Evolutionary conservation across 768 basidiomycete species (phyloP), one percentile per base, ranked within the genome.

Genomic region (Termitomyces titanicus): DNA sequence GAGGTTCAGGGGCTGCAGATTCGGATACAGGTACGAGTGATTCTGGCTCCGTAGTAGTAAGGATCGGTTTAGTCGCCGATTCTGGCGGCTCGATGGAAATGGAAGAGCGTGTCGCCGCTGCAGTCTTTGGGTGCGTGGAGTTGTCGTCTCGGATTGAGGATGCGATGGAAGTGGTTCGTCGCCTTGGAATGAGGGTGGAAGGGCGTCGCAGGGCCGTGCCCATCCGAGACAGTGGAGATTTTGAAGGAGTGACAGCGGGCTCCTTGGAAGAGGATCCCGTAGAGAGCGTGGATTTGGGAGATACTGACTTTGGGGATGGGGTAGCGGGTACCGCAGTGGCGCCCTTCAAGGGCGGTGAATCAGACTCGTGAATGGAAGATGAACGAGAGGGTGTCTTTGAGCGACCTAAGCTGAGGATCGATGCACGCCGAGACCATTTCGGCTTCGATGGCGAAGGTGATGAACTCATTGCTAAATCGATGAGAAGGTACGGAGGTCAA

Each of bases 351-450:
- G 48, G 45, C 11, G 55, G 29, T 25, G 49, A 15, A 40, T 51
- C 49, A 39, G 55, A 56, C 17, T 51, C 47, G 35, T 46, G 24
- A 11, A 51, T 18, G 2, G 55, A 51, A 3, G 55, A 56, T 31
- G 55, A 49, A n/a, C 55, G 49, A 8, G 55, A 56, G 17, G 55
- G 55, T 13, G 55, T 56, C 27, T 56, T 56, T 27, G 54, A 43
- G 17, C 55, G 55, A 7, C 55, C 49, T 10, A 56, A 46, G 44
- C 55, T 56, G 35, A 56, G 48, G 24, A 56, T 39, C 31, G 55
- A 56, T 11, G 55, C 51, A 9, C 55, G 55, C 25, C 55, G 55
- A 49, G 44, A 46, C 55, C 55, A 56, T 51, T 51, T 56, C 40
- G 55, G 49, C 49, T 56, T 56, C 12, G 40, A 43, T 5, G 55